Conservation (phyloP, 345 rosid genomes). For the Psidium guajava region DNA sequence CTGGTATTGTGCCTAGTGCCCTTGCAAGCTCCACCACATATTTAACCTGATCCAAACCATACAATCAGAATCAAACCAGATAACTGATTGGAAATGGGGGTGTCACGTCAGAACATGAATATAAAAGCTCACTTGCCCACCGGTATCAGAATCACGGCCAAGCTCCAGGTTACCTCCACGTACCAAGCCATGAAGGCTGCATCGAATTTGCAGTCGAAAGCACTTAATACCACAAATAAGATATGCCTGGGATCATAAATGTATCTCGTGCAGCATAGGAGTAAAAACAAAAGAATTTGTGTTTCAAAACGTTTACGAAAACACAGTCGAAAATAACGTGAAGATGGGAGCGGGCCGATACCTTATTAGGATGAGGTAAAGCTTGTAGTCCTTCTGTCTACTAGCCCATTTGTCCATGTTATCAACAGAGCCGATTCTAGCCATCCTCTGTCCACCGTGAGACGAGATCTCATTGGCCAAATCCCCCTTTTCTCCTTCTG, state of each 20-base stretch:
- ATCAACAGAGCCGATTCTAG: slow-evolving; percentile 33
- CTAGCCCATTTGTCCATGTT: slow-evolving; percentile 35
- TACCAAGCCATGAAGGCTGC: slow-evolving; percentile 40
- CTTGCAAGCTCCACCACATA: slow-evolving; percentile 55
- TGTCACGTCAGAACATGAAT: not conserved
- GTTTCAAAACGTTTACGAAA: not conserved
- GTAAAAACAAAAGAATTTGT: not conserved
- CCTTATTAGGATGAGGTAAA: slow-evolving; percentile 25
- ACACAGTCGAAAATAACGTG: not conserved
- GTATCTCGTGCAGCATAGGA: not conserved
- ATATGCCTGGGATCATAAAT: not conserved
- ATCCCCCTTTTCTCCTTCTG: slow-evolving; percentile 48
- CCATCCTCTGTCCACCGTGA: slow-evolving; percentile 33
- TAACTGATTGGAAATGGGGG: not conserved
- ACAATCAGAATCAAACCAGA: not conserved
- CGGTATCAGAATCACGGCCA: slow-evolving; percentile 39
- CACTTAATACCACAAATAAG: not conserved
- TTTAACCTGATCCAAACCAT: slow-evolving; percentile 18
- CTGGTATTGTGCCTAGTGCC: slow-evolving; percentile 45
- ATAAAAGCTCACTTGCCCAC: slow-evolving; percentile 11
- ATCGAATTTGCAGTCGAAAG: not conserved
- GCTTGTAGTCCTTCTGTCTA: slow-evolving; percentile 21
- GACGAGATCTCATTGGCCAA: slow-evolving; percentile 15
- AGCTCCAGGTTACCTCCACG: slow-evolving; percentile 41
- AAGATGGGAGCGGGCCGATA: not conserved